phyloP scores from a whole-genome alignment of 2,329 filamentous ascomycete species.

The Apiospora hydei region DNA sequence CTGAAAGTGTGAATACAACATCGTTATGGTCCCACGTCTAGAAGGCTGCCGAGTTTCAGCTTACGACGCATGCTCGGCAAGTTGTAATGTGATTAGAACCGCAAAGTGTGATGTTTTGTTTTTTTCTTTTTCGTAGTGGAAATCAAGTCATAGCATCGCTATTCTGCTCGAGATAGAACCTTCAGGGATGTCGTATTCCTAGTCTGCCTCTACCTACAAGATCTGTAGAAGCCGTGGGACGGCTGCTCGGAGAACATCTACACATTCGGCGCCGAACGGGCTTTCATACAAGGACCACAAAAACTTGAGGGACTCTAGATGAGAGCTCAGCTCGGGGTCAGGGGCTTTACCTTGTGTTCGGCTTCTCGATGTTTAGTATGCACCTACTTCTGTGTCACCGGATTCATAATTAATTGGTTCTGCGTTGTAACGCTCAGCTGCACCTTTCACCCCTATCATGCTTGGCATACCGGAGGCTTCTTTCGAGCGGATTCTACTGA shows the following conservation, averaged over 20 bases:
- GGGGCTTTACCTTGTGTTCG: neutral
- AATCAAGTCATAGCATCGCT: fast-evolving
- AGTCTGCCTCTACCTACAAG: no score
- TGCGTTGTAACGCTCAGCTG: neutral
- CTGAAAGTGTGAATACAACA: neutral
- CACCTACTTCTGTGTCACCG: neutral
- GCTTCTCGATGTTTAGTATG: no score
- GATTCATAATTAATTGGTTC: slow-evolving; percentile 2
- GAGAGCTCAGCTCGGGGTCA: neutral
- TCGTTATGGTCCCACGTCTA: neutral
- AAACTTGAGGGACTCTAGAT: neutral
- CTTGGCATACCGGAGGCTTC: neutral
- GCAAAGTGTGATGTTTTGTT: no score
- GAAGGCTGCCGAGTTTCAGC: neutral
- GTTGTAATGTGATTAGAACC: neutral
- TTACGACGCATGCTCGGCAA: neutral
- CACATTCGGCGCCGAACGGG: neutral
- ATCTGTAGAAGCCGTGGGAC: neutral
- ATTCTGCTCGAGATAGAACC: neutral
- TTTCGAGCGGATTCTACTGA: fast-evolving
- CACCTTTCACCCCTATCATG: neutral
- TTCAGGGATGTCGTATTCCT: neutral
- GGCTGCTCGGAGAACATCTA: neutral
- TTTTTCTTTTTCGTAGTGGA: neutral
- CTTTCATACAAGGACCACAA: neutral